Conservation (phyloP, 2,329 filamentous ascomycete genomes). For the Magnaporthiopsis incrustans region DNA sequence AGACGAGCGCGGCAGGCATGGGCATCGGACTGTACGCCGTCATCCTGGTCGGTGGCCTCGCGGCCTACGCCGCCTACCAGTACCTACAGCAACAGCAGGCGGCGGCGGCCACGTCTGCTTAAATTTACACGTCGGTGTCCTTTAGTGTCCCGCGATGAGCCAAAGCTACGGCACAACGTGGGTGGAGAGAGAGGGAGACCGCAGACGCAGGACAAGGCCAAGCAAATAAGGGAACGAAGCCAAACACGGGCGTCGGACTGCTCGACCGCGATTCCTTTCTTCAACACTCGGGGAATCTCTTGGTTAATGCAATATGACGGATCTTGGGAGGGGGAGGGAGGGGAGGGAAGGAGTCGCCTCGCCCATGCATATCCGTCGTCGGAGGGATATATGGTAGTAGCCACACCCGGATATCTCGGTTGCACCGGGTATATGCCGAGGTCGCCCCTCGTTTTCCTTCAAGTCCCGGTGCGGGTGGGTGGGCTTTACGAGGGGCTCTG, state of each 20-base stretch:
- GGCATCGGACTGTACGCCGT: conserved; percentile 77
- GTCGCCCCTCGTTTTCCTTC: background rate
- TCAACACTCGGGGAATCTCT: background rate
- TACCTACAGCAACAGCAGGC: conserved; percentile 58
- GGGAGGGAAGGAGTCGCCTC: background rate
- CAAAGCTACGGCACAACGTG: too few species aligned
- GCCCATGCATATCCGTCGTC: background rate
- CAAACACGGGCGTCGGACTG: background rate
- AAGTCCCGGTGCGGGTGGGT: background rate
- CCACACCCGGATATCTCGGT: background rate
- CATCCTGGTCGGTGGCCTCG: conserved; percentile 66
- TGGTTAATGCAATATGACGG: background rate
- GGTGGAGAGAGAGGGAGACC: background rate
- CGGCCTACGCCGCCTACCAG: conserved; percentile 77
- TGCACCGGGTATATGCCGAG: background rate
- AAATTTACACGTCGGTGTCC: conserved; percentile 4
- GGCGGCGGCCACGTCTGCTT: conserved; percentile 15
- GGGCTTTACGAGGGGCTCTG: background rate
- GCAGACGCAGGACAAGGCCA: background rate
- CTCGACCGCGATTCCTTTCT: background rate
- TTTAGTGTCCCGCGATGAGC: background rate
- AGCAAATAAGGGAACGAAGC: background rate
- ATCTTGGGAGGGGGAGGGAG: background rate
- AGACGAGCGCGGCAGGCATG: conserved; percentile 46
- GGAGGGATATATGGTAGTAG: background rate